phyloP scores from a whole-genome alignment of 2,329 filamentous ascomycete genomes.

The Trichoderma sp. region DNA sequence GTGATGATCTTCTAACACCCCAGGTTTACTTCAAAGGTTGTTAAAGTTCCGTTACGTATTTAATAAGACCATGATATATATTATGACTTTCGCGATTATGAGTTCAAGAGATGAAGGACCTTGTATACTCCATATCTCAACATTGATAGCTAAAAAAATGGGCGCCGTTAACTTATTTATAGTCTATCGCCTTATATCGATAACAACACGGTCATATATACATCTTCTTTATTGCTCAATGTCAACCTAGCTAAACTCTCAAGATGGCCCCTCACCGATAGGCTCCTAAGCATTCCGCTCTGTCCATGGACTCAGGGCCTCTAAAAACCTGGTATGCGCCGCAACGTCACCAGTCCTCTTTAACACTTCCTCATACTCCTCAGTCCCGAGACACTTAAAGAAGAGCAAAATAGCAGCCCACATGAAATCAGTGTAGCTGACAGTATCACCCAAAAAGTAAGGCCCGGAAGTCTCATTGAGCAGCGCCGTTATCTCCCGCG shows the following conservation, averaged over 20 bases:
- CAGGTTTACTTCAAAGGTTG: background rate
- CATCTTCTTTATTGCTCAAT: background rate
- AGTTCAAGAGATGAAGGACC: too few species aligned
- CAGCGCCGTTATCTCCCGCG: slow-evolving; percentile 1
- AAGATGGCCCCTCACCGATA: background rate
- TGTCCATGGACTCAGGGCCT: background rate
- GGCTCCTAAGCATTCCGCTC: background rate
- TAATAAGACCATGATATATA: too few species aligned
- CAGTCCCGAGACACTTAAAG: background rate
- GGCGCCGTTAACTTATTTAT: too few species aligned
- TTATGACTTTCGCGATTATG: too few species aligned
- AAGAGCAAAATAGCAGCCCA: slow-evolving; percentile 8
- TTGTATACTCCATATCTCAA: too few species aligned
- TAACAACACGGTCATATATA: too few species aligned
- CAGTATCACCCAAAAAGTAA: background rate
- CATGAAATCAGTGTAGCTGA: slow-evolving; percentile 8
- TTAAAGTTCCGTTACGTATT: background rate
- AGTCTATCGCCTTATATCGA: background rate
- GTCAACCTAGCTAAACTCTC: background rate
- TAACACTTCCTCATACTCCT: background rate
- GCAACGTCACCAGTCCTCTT: background rate
- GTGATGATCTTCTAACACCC: background rate
- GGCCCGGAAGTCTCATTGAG: background rate
- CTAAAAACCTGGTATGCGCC: background rate
- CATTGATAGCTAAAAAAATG: too few species aligned